A percentile compares a stretch with the other conserved stretches of the same genome.
Conservation (phyloP, 2,329 filamentous ascomycete species). For the Neofusicoccum ribis region DNA sequence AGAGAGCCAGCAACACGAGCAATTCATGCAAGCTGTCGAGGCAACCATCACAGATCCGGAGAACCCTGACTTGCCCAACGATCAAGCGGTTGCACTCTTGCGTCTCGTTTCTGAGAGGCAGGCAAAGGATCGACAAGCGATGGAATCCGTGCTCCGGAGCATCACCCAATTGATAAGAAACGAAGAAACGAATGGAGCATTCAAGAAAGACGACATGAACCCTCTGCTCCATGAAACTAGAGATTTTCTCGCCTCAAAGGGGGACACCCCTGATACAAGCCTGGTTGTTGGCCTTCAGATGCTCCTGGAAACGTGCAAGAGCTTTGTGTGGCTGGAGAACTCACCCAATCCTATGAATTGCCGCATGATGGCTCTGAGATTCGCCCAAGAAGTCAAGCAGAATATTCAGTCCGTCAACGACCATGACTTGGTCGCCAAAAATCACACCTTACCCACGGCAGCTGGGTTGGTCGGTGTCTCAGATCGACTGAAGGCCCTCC, state of each 20-base stretch:
- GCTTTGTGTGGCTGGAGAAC: background rate
- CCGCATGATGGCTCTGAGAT: conserved; percentile 11
- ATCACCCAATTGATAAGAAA: background rate
- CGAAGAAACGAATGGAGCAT: background rate
- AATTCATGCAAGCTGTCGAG: background rate
- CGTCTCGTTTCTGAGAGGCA: background rate
- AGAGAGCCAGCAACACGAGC: background rate
- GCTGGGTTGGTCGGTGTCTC: background rate
- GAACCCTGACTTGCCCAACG: background rate
- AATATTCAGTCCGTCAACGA: background rate
- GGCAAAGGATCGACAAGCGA: background rate
- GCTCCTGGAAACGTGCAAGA: conserved; percentile 4
- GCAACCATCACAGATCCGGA: background rate
- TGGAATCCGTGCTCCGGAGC: background rate
- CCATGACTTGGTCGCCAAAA: background rate
- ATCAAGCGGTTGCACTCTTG: background rate
- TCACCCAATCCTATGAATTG: background rate
- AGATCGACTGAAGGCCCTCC: background rate
- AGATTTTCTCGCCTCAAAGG: background rate
- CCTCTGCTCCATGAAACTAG: background rate
- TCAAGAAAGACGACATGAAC: background rate
- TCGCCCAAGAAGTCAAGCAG: conserved; percentile 5
- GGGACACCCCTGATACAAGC: background rate
- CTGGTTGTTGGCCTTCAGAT: background rate
- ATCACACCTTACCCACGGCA: background rate